These are phyloP conservation scores for Eucalyptus curtisii DNA, from an alignment of 345 rosid species.

Conservation along the genomic window DNA sequence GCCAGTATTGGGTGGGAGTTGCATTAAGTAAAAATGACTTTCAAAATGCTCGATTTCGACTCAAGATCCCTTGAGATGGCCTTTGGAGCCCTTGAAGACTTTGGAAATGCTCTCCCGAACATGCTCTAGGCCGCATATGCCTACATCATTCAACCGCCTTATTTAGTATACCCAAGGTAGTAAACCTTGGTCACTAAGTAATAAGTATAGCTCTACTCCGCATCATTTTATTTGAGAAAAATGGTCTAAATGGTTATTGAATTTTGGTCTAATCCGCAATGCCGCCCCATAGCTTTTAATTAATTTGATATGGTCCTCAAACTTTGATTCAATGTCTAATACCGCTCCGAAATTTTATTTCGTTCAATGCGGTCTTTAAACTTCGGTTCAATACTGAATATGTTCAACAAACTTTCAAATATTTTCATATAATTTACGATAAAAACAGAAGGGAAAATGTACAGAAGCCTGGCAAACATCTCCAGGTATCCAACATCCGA, in stretches of 20 bases:
- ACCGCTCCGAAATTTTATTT: accelerated
- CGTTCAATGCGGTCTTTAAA: accelerated
- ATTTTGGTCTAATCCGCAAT: accelerated
- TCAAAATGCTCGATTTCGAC: accelerated
- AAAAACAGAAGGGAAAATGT: no score
- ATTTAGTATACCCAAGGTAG: not conserved
- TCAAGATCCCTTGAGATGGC: not conserved
- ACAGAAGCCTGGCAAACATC: not conserved
- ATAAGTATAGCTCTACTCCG: accelerated
- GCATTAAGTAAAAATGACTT: not conserved
- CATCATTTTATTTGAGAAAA: not conserved
- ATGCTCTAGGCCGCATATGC: accelerated
- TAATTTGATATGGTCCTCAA: no score
- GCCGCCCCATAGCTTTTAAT: accelerated
- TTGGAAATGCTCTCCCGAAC: not conserved
- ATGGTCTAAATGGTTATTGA: accelerated
- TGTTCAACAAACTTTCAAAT: accelerated
- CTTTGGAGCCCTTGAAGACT: not conserved
- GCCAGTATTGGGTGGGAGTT: accelerated
- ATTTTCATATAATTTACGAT: accelerated
- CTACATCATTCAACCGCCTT: not conserved
- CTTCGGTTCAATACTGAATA: accelerated
- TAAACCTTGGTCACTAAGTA: not conserved
- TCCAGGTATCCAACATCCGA: not conserved
- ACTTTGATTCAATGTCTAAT: accelerated